Base-by-base conservation (phyloP, 371 early-diverging fungal genomes). In the Rhizomucor pusillus region DNA sequence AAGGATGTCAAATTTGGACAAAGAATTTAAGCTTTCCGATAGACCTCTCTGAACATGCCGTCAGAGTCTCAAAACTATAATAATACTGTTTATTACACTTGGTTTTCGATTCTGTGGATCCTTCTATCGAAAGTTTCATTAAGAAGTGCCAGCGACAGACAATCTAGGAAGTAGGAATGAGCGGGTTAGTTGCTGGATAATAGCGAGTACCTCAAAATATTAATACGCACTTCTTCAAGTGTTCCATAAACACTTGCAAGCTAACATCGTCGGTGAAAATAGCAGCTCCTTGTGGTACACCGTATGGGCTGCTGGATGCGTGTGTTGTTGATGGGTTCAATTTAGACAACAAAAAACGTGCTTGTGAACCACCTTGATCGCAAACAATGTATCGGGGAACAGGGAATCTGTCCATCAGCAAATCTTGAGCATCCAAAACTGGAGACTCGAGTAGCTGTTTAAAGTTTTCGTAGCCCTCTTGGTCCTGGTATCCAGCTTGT, bases 311-410 rank as follows among this genome's bases (percentile, higher is more conserved):
- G 43, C 84, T 81, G 52, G 86, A 85, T 25, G 81, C 80, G 66
- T 99, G 97, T 9, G 97, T 98, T 1, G 92, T 92, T n/a, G 95
- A 94, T 35, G 99, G 99, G 68, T 99, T 99, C 43, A 99, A 86
- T 73, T 98, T 99, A 58, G 94, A 90, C 25, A 99, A 82, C 60
- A 99, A 76, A 90, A 99, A 99, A 65, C 99, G 93, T 18, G 99
- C 99, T 79, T 99, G 99, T 4, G 99, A 98, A 22, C 97, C 96
- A 57, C 94, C 87, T 71, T 97, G 95, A 65, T 98, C 95, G 62
- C 97, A 96, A 33, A 91, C 97, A 71, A 99, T 92, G 71, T 97
- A 99, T 60, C 99, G 92, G 5, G 99, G 99, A 37, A 99, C 89
- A 10, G 99, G 99, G 85, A 99, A 95, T 56, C 99, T 82, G 37